Evolutionary conservation across 2,329 filamentous ascomycete genomes (phyloP).

Genomic region (Cordyceps javanica): DNA sequence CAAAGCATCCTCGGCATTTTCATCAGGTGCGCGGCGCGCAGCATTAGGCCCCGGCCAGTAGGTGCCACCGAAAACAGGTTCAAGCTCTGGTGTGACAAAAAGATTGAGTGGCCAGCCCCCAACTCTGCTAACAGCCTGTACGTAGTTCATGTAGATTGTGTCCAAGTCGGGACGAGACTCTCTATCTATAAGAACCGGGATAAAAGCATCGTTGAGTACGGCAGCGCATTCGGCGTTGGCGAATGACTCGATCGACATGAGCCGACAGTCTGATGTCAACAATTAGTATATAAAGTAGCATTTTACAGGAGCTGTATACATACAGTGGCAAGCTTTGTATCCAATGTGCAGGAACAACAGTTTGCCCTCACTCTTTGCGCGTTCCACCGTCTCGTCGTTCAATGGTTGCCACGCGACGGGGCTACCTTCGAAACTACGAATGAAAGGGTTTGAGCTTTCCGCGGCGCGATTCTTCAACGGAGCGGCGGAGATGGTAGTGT

Average conservation of each 20-base stretch:
- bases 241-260: conserved; percentile 92
- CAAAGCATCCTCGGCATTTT: conserved; percentile 52
- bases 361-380: conserved; percentile 77
- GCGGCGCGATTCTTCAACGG: conserved; percentile 31
- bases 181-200: conserved; percentile 87
- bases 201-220: conserved; percentile 78
- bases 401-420: conserved; percentile 90
- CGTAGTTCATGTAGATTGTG: conserved; percentile 96
- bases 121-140: conserved; percentile 82
- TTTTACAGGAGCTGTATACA: conserved; percentile 31
- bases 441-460: conserved; percentile 44
- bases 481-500: conserved; percentile 13
- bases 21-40: conserved; percentile 28
- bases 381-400: conserved; percentile 66
- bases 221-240: conserved; percentile 72
- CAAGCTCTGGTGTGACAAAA: conserved; percentile 88
- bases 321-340: conserved; percentile 93
- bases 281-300: neutral
- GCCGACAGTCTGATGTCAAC: conserved; percentile 60
- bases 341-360: conserved; percentile 92
- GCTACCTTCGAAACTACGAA: conserved; percentile 71
- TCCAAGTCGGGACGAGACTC: conserved; percentile 94
- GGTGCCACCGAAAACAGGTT: conserved; percentile 92
- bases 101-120: conserved; percentile 95
- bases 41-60: conserved; percentile 85